These are phyloP conservation scores for Globisporangium spinosum DNA, from an alignment of 352 stramenopile species.

Conservation along the genomic window DNA sequence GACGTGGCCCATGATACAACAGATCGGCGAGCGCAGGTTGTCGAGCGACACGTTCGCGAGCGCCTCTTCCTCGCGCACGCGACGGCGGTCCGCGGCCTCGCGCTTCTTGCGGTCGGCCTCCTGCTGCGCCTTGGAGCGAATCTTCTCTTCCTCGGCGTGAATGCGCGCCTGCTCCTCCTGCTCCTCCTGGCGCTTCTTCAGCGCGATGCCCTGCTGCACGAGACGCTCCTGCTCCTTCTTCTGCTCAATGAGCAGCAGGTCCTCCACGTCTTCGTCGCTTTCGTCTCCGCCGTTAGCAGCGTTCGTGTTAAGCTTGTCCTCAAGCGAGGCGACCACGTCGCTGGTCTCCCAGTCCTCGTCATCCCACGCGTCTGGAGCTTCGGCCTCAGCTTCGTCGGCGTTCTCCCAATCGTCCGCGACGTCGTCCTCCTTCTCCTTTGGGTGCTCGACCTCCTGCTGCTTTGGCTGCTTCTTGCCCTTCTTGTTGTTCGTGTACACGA, in stretches of 20 bases:
- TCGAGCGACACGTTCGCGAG: conserved; percentile 88
- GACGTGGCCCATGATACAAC: conserved; percentile 99
- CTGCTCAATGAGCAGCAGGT: conserved; percentile 93
- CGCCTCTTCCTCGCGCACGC: conserved; percentile 66
- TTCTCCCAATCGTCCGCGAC: conserved; percentile 70
- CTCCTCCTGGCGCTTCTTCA: conserved; percentile 94
- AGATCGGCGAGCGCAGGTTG: conserved; percentile 97
- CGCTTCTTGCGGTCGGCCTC: conserved; percentile 84
- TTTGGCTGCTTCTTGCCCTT: conserved; percentile 49
- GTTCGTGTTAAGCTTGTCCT: conserved; percentile 72
- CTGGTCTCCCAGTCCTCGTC: conserved; percentile 82
- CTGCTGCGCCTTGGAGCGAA: conserved; percentile 80
- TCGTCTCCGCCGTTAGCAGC: conserved; percentile 32
- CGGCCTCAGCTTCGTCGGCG: conserved; percentile 43
- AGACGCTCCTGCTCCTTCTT: conserved; percentile 93
- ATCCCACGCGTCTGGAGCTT: conserved; percentile 78
- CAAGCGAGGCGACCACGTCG: conserved; percentile 70
- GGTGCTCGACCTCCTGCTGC: conserved; percentile 29
- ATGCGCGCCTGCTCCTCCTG: conserved; percentile 61
- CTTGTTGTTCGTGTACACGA: conserved; percentile 92
- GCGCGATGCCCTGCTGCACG: conserved; percentile 88
- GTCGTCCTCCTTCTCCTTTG: conserved; percentile 51
- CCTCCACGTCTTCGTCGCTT: conserved; percentile 87
- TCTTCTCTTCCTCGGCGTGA: conserved; percentile 57
- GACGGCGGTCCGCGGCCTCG: conserved; percentile 67